Conservation (phyloP, 768 basidiomycete species). For the Naganishia randhawae region DNA sequence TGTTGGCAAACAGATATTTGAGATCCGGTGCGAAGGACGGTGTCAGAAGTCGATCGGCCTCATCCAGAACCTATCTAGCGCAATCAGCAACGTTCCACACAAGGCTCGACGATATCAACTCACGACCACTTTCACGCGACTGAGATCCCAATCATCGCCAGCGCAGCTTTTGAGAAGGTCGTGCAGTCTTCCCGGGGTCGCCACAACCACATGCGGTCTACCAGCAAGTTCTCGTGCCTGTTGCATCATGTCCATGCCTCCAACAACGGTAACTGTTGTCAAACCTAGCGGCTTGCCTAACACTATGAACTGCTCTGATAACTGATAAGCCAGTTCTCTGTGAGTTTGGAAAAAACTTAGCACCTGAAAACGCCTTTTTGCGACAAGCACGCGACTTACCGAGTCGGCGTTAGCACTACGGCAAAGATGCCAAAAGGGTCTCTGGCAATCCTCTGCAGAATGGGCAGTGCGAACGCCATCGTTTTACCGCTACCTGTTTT, state of each 20-base stretch:
- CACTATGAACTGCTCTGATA: constrained; percentile 91
- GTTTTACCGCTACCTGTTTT: constrained; percentile 99
- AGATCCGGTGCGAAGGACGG: constrained; percentile 84
- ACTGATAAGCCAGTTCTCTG: constrained; percentile 95
- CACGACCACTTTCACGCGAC: constrained; percentile 79
- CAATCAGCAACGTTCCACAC: not conserved
- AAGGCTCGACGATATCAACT: constrained; percentile 37
- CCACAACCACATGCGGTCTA: constrained; percentile 87
- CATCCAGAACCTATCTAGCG: constrained; percentile 73
- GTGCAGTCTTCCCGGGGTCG: constrained; percentile 90
- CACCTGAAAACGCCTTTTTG: not conserved
- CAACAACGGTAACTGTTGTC: constrained; percentile 82
- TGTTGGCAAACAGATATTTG: constrained; percentile 65
- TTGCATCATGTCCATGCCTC: constrained; percentile 96
- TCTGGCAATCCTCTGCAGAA: constrained; percentile 75
- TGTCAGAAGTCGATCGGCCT: constrained; percentile 88
- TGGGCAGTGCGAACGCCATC: constrained; percentile 92
- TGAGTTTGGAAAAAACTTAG: not conserved
- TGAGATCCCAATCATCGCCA: constrained; percentile 73
- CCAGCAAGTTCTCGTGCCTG: constrained; percentile 82
- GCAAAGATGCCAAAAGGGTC: constrained; percentile 96
- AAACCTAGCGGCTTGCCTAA: constrained; percentile 76
- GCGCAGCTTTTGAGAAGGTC: constrained; percentile 78
- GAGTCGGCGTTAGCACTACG: constrained; percentile 86
- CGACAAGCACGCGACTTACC: constrained; percentile 57